Conservation (phyloP, 108 stramenopile species). For the Cylindrotheca closterium region DNA sequence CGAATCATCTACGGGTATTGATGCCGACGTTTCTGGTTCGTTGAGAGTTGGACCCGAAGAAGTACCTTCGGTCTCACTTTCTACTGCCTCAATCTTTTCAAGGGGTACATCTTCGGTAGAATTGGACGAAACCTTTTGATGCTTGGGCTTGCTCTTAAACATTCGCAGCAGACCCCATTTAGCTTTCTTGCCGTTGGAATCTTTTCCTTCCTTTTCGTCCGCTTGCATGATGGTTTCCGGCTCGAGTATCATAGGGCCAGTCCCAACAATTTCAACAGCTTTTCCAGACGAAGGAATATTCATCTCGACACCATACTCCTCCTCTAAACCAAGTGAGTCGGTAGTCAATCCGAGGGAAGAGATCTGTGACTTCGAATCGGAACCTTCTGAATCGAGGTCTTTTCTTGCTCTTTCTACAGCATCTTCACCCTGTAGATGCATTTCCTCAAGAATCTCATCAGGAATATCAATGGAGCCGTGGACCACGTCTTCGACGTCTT, state of each 20-base stretch:
- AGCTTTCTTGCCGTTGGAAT: too few species aligned
- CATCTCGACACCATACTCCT: neutral
- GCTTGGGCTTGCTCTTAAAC: too few species aligned
- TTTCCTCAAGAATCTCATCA: neutral
- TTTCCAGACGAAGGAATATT: neutral
- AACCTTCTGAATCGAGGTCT: neutral
- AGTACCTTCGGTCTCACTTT: too few species aligned
- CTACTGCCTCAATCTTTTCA: too few species aligned
- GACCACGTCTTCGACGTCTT: neutral
- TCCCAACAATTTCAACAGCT: neutral
- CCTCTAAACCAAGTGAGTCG: slow-evolving; percentile 25
- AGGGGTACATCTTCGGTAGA: too few species aligned
- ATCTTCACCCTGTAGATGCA: neutral
- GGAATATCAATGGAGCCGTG: neutral
- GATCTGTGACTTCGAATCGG: slow-evolving; percentile 6
- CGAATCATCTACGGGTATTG: too few species aligned
- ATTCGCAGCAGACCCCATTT: too few species aligned
- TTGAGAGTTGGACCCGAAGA: too few species aligned
- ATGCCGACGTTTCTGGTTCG: too few species aligned
- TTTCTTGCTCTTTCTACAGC: slow-evolving; percentile 26
- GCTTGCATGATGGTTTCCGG: neutral
- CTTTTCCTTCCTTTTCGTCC: too few species aligned
- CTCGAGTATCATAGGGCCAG: neutral
- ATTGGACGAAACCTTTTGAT: too few species aligned
- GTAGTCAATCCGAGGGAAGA: slow-evolving; percentile 30